Percentiles rank a stretch among this genome's conserved stretches.
These are phyloP conservation scores for Blastocystis sp. DNA, from an alignment of 352 stramenopile species.

Conservation along the genomic window DNA sequence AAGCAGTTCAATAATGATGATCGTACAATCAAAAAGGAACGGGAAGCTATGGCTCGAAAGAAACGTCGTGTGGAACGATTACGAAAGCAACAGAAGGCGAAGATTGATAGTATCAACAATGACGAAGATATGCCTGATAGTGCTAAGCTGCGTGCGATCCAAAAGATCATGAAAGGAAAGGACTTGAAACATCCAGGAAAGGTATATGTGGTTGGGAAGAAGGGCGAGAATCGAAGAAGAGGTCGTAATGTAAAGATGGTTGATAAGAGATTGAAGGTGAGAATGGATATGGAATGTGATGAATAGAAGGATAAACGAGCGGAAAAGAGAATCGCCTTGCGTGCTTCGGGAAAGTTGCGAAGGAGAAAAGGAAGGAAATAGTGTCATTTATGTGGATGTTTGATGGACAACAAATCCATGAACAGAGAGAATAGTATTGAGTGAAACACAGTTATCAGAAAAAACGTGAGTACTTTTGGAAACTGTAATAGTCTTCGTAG, in stretches of 20 bases:
- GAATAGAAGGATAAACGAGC: constrained; percentile 70
- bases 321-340: constrained; percentile 68
- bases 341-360: not conserved
- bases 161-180: constrained; percentile 86
- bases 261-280: constrained; percentile 92
- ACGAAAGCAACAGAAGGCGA: constrained; percentile 63
- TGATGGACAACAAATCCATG: constrained; percentile 18
- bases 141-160: constrained; percentile 87
- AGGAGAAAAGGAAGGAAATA: constrained; percentile 66
- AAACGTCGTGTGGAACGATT: constrained; percentile 70
- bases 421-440: not conserved
- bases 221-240: constrained; percentile 69
- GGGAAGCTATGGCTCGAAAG: constrained; percentile 90
- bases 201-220: constrained; percentile 88
- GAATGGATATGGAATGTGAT: constrained; percentile 70
- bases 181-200: constrained; percentile 81
- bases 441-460: not conserved
- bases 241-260: constrained; percentile 87
- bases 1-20: constrained; percentile 87
- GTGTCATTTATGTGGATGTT: too few species aligned
- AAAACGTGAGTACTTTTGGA: not conserved
- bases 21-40: constrained; percentile 96
- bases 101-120: constrained; percentile 64
- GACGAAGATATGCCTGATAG: constrained; percentile 70
- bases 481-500: too few species aligned